phyloP scores from a whole-genome alignment of 2,329 filamentous ascomycete genomes.

The Phialocephala sp. region DNA sequence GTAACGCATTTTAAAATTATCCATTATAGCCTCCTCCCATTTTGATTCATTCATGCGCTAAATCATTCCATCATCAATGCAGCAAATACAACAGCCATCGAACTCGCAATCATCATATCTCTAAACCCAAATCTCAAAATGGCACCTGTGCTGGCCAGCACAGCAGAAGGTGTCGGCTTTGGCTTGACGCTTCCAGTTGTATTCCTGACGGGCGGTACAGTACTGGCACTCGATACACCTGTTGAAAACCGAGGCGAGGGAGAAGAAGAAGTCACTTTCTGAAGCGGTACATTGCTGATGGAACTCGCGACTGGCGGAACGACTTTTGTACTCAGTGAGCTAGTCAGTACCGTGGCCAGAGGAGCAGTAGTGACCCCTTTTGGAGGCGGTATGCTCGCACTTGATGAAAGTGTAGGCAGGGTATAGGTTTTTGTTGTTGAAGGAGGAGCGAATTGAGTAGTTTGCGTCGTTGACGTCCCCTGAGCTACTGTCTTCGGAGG shows the following conservation, averaged over 20 bases:
- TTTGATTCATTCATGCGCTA: neutral
- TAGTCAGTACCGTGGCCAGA: neutral
- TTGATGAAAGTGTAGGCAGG: neutral
- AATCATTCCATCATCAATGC: neutral
- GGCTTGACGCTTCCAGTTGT: neutral
- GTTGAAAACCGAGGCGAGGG: neutral
- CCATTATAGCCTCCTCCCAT: neutral
- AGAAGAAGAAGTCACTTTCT: neutral
- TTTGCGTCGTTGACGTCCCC: neutral
- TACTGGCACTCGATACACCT: neutral
- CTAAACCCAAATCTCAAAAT: neutral
- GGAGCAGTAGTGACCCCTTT: neutral
- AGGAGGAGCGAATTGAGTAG: neutral
- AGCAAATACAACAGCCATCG: neutral
- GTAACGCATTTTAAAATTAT: neutral
- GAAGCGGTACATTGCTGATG: neutral
- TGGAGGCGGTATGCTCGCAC: neutral
- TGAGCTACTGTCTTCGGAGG: neutral
- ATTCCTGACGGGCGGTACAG: neutral
- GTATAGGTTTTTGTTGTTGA: neutral
- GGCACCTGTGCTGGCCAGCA: neutral
- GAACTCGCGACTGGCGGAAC: neutral
- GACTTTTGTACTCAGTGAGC: no score
- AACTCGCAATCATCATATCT: neutral
- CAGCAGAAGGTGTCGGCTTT: neutral